Percentiles rank a stretch among this genome's conserved stretches.
These are phyloP conservation scores for Escovopsis weberi DNA, from an alignment of 2,329 filamentous ascomycete species.

Conservation along the genomic window DNA sequence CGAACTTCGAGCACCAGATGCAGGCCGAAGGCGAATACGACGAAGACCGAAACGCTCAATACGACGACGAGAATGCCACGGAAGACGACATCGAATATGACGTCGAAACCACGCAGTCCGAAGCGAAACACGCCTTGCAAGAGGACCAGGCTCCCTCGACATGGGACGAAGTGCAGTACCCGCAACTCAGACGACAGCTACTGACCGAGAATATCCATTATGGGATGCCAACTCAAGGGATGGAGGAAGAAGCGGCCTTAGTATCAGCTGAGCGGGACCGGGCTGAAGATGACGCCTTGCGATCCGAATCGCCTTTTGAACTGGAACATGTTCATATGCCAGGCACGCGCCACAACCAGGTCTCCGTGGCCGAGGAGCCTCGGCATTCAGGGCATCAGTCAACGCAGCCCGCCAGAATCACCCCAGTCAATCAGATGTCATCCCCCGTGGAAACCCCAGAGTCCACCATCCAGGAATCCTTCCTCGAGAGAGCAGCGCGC, in stretches of 20 bases:
- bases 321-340: not conserved
- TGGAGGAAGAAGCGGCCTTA: too few relatives aligned
- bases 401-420: constrained; percentile 15
- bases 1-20: too few relatives aligned
- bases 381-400: constrained; percentile 5
- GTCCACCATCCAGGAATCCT: constrained; percentile 15
- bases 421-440: constrained; percentile 23
- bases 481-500: constrained; percentile 19
- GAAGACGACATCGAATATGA: not conserved
- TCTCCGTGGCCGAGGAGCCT: too few relatives aligned
- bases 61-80: not conserved
- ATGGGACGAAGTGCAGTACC: not conserved
- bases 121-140: not conserved
- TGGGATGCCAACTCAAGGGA: not conserved
- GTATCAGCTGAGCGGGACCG: not conserved
- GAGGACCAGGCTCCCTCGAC: not conserved
- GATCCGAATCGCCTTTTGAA: constrained; percentile 2
- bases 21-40: too few relatives aligned
- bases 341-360: too few relatives aligned
- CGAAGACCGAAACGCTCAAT: not conserved
- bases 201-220: constrained; percentile 10
- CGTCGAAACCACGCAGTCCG: not conserved
- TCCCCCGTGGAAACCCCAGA: constrained; percentile 22
- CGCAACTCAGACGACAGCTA: constrained; percentile 11
- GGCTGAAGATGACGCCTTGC: not conserved